Conservation (phyloP, 139 green algal genomes). For the Micractinium sp. region DNA sequence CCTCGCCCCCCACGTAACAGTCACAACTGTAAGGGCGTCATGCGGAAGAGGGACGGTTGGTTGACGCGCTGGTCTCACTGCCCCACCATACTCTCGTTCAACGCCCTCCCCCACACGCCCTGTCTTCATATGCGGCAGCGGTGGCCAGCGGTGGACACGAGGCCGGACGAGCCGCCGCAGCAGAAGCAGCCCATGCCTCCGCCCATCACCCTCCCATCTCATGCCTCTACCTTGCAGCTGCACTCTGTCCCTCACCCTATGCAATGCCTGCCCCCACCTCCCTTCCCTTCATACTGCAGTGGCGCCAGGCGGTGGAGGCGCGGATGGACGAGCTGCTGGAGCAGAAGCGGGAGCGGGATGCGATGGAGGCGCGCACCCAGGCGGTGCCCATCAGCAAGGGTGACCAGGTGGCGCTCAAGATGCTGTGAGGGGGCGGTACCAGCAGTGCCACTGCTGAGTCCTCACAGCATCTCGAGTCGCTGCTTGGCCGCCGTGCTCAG, state of each 20-base stretch:
- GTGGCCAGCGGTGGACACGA: not conserved
- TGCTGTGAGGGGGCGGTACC: slow-evolving; percentile 19
- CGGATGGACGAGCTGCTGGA: slow-evolving; percentile 34
- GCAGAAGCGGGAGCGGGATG: slow-evolving; percentile 1
- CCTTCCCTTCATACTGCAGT: not conserved
- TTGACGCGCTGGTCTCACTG: too few relatives aligned
- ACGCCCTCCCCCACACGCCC: too few relatives aligned
- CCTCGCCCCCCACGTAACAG: too few relatives aligned
- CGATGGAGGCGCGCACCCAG: not conserved
- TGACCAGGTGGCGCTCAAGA: slow-evolving; percentile 24
- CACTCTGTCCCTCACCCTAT: not conserved
- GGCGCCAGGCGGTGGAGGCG: slow-evolving; percentile 18
- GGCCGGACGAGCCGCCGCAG: not conserved
- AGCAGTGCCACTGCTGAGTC: too few relatives aligned
- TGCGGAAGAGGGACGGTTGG: too few relatives aligned
- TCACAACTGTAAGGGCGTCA: too few relatives aligned
- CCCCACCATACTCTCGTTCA: too few relatives aligned
- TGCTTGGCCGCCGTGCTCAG: too few relatives aligned
- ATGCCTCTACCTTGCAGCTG: not conserved
- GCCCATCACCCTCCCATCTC: not conserved
- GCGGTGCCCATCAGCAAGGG: not conserved
- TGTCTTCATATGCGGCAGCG: too few relatives aligned
- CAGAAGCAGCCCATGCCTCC: too few relatives aligned
- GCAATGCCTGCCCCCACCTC: not conserved
- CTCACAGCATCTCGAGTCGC: too few relatives aligned